phyloP scores from a whole-genome alignment of 352 stramenopile genomes.

The Globisporangium yorkense region DNA sequence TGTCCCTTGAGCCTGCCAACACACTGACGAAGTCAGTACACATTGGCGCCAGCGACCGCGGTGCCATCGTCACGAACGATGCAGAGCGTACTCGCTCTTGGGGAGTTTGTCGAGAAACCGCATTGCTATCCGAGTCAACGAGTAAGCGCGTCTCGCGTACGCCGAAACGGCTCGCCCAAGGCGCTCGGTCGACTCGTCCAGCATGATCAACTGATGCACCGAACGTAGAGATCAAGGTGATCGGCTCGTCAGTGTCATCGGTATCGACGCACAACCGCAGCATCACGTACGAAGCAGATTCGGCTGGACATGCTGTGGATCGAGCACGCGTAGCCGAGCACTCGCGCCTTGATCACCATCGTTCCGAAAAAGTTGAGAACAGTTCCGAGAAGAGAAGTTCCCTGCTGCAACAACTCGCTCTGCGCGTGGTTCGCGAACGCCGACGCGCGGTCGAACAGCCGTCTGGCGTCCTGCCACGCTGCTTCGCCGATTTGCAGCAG shows the following conservation, averaged over 20 bases:
- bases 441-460: constrained; percentile 18
- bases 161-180: constrained; percentile 28
- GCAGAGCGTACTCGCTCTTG: constrained; percentile 17
- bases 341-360: background rate
- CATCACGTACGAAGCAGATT: constrained; percentile 6
- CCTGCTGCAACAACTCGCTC: background rate
- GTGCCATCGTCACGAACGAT: background rate
- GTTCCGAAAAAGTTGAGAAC: constrained; percentile 11
- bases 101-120: constrained; percentile 5
- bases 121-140: constrained; percentile 13
- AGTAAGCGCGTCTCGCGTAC: constrained; percentile 31
- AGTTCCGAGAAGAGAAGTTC: background rate
- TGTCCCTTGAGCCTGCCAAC: constrained; percentile 30
- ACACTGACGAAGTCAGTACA: background rate
- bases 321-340: constrained; percentile 19
- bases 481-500: constrained; percentile 26
- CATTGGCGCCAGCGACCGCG: background rate
- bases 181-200: constrained; percentile 31
- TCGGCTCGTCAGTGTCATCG: background rate
- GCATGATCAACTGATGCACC: constrained; percentile 27
- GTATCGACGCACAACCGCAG: background rate
- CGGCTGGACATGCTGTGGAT: constrained; percentile 20
- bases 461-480: constrained; percentile 22
- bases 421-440: constrained; percentile 5
- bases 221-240: background rate